Base-by-base conservation (phyloP, 192 early-diverging fungal genomes). In the Coemansia sp. region DNA sequence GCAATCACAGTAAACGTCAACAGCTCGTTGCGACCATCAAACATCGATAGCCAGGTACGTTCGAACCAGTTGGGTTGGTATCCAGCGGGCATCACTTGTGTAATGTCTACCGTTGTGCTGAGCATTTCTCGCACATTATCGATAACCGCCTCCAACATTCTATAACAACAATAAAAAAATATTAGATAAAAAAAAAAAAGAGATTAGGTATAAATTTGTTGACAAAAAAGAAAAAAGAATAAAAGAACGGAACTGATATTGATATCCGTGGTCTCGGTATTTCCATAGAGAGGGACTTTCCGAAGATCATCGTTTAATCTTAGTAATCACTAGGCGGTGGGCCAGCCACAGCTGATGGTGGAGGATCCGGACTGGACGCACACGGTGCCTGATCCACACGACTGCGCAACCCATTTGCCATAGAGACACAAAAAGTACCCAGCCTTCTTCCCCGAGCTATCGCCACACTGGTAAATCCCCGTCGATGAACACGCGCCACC, bases 1-100 rank as follows among this genome's bases (percentile, higher is more conserved):
- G 93, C 84, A 44, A 95, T 78, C 15, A 92, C 63, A 27, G 92
- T 88, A 12, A 93, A 90, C 36, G 89, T 89, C 47, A 94, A 51
- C 55, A 88, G 75, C 68, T 92, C 90, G 74, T 92, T 90, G 65
- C 88, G 90, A 29, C 87, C 91, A 29, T 87, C 89, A 52, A 91
- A 93, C 59, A 91, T 2, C 38, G 85, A 74, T 46, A 84, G 73
- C 92, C 92, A 93, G 33, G 86, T 63, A n/a, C 66, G 68, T 66
- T 93, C 92, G 18, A 89, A 47, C 71, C 69, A 78, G 57, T 72
- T 80, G 16, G 65, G 74, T 65, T 70, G 31, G 67, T 77, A 80
- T 27, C 83, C 83, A 0, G 60, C 55, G 8, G 83, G 83, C 2
- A 85, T 63, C 64, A 31, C 67, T 31, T 76, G 46, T 16, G 73